phyloP scores from a whole-genome alignment of 1,139 yeast genomes.

The Yamadazyma triangularis region DNA sequence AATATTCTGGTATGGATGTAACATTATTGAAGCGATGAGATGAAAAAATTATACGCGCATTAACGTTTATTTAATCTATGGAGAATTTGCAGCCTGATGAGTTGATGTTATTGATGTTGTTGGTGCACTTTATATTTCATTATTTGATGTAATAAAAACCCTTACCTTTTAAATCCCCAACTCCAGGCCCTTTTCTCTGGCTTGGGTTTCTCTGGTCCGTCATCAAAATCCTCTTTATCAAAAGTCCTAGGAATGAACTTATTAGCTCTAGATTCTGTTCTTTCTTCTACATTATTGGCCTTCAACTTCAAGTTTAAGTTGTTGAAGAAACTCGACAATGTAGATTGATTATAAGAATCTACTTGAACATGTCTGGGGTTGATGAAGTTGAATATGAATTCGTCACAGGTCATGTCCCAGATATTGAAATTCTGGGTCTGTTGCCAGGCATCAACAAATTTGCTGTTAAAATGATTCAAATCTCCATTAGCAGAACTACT shows the following conservation, averaged over 20 bases:
- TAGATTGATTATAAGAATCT: conserved; percentile 10
- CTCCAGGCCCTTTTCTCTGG: conserved; percentile 3
- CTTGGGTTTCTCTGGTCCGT: background rate
- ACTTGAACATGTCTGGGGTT: conserved; percentile 64
- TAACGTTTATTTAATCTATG: background rate
- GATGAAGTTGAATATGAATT: conserved; percentile 81
- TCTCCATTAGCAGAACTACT: conserved; percentile 24
- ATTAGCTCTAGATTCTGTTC: conserved; percentile 11
- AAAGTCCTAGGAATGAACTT: conserved; percentile 8
- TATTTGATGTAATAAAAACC: no score
- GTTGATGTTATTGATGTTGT: no score
- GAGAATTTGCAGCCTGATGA: background rate
- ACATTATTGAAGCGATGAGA: conserved; percentile 30
- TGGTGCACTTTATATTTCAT: no score
- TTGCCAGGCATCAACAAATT: conserved; percentile 65
- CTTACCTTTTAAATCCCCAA: conserved; percentile 16
- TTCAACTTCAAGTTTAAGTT: conserved; percentile 18
- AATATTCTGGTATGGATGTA: conserved; percentile 66
- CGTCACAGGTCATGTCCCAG: conserved; percentile 75
- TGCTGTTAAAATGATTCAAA: conserved; percentile 39
- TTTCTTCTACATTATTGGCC: conserved; percentile 7
- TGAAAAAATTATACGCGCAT: conserved; percentile 1
- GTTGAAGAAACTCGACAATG: conserved; percentile 20
- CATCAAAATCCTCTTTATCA: conserved; percentile 5
- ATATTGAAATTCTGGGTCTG: conserved; percentile 61